Conservation (phyloP, 2,329 filamentous ascomycete species). For the Alternaria rosae region DNA sequence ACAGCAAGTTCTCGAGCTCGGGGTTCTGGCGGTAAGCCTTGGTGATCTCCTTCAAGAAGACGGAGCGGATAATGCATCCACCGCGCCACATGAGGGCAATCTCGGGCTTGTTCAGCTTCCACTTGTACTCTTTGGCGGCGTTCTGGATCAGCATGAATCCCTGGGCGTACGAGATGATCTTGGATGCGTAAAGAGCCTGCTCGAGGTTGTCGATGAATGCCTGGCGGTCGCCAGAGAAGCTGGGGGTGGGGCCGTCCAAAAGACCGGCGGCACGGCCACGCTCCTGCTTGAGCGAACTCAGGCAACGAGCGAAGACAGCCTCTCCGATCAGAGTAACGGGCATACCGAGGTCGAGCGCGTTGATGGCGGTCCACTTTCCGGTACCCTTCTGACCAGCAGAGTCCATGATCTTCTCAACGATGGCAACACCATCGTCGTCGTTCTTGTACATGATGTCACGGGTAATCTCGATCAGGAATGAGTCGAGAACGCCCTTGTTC, state of each 20-base stretch:
- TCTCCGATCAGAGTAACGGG: constrained; percentile 98
- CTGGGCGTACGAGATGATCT: constrained; percentile 99
- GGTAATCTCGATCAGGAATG: constrained; percentile 99
- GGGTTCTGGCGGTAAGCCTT: constrained; percentile 89
- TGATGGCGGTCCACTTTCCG: constrained; percentile 99
- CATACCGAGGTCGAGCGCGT: constrained; percentile 97
- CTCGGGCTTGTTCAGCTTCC: constrained; percentile 99
- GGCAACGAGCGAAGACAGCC: constrained; percentile 92
- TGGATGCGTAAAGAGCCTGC: constrained; percentile 98
- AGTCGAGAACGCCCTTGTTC: constrained; percentile 97
- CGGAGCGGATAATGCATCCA: constrained; percentile 99
- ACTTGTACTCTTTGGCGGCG: constrained; percentile 92
- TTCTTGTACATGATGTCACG: constrained; percentile 98
- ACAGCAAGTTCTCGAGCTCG: constrained; percentile 96
- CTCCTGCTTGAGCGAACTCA: constrained; percentile 94
- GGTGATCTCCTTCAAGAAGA: constrained; percentile 99
- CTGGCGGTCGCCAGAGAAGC: constrained; percentile 89
- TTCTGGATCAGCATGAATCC: constrained; percentile 99
- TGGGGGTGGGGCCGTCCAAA: constrained; percentile 77
- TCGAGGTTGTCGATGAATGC: constrained; percentile 96
- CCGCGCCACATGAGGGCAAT: constrained; percentile 99
- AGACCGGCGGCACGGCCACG: constrained; percentile 80
- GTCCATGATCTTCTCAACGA: constrained; percentile 99
- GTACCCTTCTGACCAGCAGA: constrained; percentile 98
- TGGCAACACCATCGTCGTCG: constrained; percentile 87